Evolutionary conservation across 1,284 basidiomycete genomes (phyloP).

Genomic region (Ustilago loliicola): DNA sequence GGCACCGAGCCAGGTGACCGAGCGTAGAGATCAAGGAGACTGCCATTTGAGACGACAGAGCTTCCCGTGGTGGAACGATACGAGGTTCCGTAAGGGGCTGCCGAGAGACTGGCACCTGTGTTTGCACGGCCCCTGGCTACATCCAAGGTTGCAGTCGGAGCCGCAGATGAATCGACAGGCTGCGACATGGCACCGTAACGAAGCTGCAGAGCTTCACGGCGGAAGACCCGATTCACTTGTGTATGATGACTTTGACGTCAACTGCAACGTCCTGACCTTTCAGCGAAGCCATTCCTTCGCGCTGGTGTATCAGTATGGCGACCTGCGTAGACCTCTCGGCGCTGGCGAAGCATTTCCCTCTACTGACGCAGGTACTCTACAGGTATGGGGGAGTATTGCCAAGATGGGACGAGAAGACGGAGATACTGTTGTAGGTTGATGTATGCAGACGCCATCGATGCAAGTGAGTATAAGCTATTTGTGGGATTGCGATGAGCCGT

Average conservation of each 20-base stretch:
- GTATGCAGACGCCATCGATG: not conserved
- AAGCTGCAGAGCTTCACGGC: not conserved
- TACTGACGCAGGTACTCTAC: not conserved
- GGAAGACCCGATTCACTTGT: not conserved
- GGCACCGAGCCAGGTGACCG: constrained; percentile 35
- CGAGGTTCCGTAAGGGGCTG: constrained; percentile 28
- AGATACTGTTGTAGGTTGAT: too few relatives aligned
- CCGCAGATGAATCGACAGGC: constrained; percentile 9
- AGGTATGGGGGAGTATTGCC: not conserved
- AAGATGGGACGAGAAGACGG: not conserved
- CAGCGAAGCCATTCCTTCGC: not conserved
- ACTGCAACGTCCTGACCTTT: not conserved
- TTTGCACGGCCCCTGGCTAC: constrained; percentile 32
- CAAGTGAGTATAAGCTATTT: not conserved
- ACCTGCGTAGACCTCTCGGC: not conserved
- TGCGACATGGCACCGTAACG: constrained; percentile 23
- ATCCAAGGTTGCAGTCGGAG: constrained; percentile 17
- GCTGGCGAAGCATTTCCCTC: not conserved
- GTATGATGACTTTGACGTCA: not conserved
- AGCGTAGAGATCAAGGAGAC: constrained; percentile 52
- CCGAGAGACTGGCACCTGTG: constrained; percentile 36
- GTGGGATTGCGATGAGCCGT: constrained; percentile 6
- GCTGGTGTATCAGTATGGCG: not conserved
- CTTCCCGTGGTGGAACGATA: constrained; percentile 32
- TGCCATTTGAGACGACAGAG: constrained; percentile 47